These are phyloP conservation scores for Periconia macrospinosa DNA, from an alignment of 2,329 filamentous ascomycete genomes.

Conservation along the genomic window DNA sequence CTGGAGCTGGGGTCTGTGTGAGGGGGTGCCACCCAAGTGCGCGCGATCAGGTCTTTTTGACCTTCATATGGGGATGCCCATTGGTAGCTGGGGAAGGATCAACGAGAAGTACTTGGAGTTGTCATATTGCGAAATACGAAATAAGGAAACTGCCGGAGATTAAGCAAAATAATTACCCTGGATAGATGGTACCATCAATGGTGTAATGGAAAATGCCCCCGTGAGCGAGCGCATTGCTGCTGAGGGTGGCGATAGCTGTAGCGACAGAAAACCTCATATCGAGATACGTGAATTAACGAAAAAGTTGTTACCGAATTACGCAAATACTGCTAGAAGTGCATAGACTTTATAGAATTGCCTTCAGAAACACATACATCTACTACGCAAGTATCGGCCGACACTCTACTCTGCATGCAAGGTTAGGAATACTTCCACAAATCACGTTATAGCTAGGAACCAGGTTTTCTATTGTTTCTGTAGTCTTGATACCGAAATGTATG, in stretches of 20 bases:
- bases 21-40: slow-evolving; percentile 5
- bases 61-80: slow-evolving; percentile 1
- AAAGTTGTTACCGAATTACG: too few relatives aligned
- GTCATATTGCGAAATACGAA: neutral
- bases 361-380: too few relatives aligned
- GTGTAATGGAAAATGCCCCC: slow-evolving; percentile 4
- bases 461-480: too few relatives aligned
- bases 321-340: too few relatives aligned
- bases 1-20: slow-evolving; percentile 1
- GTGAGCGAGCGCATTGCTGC: slow-evolving; percentile 4
- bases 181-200: slow-evolving; percentile 3
- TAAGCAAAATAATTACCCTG: neutral
- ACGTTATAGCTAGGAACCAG: too few relatives aligned
- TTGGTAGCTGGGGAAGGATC: slow-evolving; percentile 1
- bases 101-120: neutral
- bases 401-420: too few relatives aligned
- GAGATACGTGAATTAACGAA: neutral
- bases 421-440: too few relatives aligned
- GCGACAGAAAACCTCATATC: slow-evolving; percentile 2
- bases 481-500: too few relatives aligned
- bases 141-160: neutral
- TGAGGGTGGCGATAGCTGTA: neutral
- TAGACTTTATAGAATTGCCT: too few relatives aligned
- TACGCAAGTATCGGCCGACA: too few relatives aligned
- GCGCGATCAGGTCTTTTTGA: slow-evolving; percentile 10